Conservation (phyloP, 345 rosid species). For the Moricandia arvensis region DNA sequence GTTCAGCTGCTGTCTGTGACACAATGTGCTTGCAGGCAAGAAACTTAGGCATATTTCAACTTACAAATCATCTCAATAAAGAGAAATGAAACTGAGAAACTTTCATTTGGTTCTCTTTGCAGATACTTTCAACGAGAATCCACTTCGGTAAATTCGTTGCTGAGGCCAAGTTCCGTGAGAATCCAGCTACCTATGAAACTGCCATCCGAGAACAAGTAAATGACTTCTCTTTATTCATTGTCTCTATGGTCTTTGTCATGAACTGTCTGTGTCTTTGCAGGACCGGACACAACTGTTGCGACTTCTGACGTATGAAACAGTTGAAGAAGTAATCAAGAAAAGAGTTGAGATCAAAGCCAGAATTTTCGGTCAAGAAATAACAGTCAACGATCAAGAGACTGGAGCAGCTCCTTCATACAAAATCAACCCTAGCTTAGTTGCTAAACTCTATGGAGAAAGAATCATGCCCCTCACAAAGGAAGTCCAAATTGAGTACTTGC, state of each 20-base stretch:
- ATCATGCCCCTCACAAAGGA: slow-evolving; percentile 73
- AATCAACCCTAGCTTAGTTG: slow-evolving; percentile 56
- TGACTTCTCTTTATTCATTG: neutral
- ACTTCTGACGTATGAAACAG: slow-evolving; percentile 47
- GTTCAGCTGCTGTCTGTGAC: slow-evolving; percentile 66
- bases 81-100: neutral
- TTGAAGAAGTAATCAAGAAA: slow-evolving; percentile 54
- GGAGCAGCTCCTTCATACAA: slow-evolving; percentile 45
- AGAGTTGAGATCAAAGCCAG: slow-evolving; percentile 61
- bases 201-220: slow-evolving; percentile 59
- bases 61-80: neutral
- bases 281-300: slow-evolving; percentile 49
- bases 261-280: slow-evolving; percentile 37
- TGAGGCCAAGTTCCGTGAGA: slow-evolving; percentile 61
- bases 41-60: slow-evolving; percentile 1
- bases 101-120: slow-evolving; percentile 8
- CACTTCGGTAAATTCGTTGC: slow-evolving; percentile 60
- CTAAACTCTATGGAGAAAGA: slow-evolving; percentile 53
- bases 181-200: slow-evolving; percentile 44
- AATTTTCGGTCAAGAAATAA: slow-evolving; percentile 48
- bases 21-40: slow-evolving; percentile 67
- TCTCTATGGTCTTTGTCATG: neutral
- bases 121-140: slow-evolving; percentile 67
- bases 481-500: slow-evolving; percentile 63
- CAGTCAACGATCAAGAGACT: slow-evolving; percentile 5